Evolutionary conservation across 768 basidiomycete species (phyloP).

Genomic region (Cystofilobasidium macerans): DNA sequence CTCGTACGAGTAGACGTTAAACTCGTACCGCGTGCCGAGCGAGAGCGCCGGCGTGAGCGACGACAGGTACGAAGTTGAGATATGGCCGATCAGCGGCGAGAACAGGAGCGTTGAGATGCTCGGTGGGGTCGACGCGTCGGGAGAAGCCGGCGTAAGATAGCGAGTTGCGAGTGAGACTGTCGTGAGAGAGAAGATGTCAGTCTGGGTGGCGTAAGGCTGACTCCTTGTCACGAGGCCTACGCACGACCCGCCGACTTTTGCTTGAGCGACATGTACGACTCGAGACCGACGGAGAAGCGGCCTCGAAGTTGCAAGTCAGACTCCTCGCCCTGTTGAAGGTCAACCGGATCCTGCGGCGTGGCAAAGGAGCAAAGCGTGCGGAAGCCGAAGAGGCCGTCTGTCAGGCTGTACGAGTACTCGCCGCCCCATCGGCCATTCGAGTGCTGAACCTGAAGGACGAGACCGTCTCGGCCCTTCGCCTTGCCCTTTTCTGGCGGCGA

Average conservation of each 20-base stretch:
- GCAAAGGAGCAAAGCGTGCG: slow-evolving; percentile 59
- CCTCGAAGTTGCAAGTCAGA: slow-evolving; percentile 86
- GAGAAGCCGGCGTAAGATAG: slow-evolving; percentile 84
- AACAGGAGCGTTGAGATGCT: slow-evolving; percentile 72
- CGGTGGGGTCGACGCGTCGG: background rate
- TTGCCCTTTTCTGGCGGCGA: slow-evolving; percentile 39
- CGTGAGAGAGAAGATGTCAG: background rate
- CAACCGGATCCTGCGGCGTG: background rate
- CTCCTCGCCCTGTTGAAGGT: slow-evolving; percentile 58
- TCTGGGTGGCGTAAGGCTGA: background rate
- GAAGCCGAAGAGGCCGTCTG: slow-evolving; percentile 86
- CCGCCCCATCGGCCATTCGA: slow-evolving; percentile 85
- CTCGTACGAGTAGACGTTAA: slow-evolving; percentile 93
- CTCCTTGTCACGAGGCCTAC: too few species aligned
- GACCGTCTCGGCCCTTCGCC: background rate
- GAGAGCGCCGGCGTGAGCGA: slow-evolving; percentile 74
- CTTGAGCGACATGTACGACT: slow-evolving; percentile 84
- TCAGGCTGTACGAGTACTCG: slow-evolving; percentile 88
- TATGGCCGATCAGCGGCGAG: slow-evolving; percentile 91
- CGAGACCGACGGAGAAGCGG: slow-evolving; percentile 80
- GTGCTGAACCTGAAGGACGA: slow-evolving; percentile 52
- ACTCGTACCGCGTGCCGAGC: slow-evolving; percentile 76
- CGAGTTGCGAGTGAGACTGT: slow-evolving; percentile 83
- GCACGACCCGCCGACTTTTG: slow-evolving; percentile 84
- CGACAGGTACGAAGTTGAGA: slow-evolving; percentile 82